Evolutionary conservation across 805 yeast genomes (phyloP), one percentile per base, ranked within the genome.

Genomic region (Myxozyma neglecta): DNA sequence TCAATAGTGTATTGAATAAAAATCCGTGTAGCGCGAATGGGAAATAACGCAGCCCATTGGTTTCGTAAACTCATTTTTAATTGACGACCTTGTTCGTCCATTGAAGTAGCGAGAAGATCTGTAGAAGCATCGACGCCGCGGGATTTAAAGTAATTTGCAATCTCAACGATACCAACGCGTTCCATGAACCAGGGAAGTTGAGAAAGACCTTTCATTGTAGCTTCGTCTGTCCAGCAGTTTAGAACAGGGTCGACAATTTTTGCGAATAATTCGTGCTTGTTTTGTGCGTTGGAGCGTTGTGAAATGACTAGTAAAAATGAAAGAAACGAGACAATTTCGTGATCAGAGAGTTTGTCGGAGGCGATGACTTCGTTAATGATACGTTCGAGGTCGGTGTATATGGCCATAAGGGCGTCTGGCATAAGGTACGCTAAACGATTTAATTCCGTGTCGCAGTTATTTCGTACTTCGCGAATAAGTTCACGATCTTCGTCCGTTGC

Each of bases 161-260:
- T 96, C 72, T 86, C 85, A 2, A 91, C 98, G 58, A 94, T 90
- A 1, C 99, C 99, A 55, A 96, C 81, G 69, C 97, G 82, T 75
- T 92, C 98, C 98, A 94, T 93, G 69, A 94, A 94, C 98, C 98
- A 94, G 63, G 90, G 97, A 49, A 96, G 79, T 71, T 93, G 96
- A 70, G 86, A 79, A 35, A 94, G 77, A 0, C 97, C 97, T 71
- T 90, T 90, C 65, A 90, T 91, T 0, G 97, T 93, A 10, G 84
- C 86, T 20, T 91, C 93, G 50, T 92, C 91, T 0, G 93, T 86
- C 99, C 99, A 94, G 0, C 97, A 92, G 11, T 82, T 76, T 53
- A 96, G 78, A 67, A 94, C 97, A 0, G 97, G 96, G 72, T 94
- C 99, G 1, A 96, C 99, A 60, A 96, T 88, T 49, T 85, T 81